Percentiles rank a stretch among this genome's conserved stretches.
Conservation (phyloP, 106 monocot species). For the Ottelia alismoides region DNA sequence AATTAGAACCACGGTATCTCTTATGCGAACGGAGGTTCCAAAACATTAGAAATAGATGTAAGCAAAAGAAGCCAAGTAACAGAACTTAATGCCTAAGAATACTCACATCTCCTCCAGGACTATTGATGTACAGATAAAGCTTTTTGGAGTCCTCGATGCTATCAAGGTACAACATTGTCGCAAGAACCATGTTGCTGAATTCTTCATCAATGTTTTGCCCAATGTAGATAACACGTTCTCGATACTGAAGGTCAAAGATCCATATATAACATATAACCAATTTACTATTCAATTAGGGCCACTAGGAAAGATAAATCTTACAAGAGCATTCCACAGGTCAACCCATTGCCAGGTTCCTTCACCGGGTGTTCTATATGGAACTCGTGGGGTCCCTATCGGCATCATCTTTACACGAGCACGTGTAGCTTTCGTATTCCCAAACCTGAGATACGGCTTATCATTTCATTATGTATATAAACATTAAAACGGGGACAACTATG, state of each 20-base stretch:
- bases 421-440: slow-evolving; percentile 19
- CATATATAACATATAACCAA: too few species aligned
- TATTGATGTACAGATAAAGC: slow-evolving; percentile 72
- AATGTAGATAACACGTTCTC: slow-evolving; percentile 77
- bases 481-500: too few species aligned
- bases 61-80: background rate
- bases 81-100: too few species aligned
- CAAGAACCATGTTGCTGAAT: slow-evolving; percentile 63
- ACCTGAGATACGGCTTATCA: too few species aligned
- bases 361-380: slow-evolving; percentile 61
- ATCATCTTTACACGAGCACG: slow-evolving; percentile 47
- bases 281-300: too few species aligned
- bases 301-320: too few species aligned
- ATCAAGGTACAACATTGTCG: slow-evolving; percentile 80
- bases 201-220: slow-evolving; percentile 63
- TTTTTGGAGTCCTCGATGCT: slow-evolving; percentile 57
- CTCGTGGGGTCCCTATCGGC: slow-evolving; percentile 72
- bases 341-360: slow-evolving; percentile 88
- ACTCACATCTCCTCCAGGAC: slow-evolving; percentile 84
- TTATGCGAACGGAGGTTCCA: too few species aligned
- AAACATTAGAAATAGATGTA: too few species aligned
- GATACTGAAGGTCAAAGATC: slow-evolving; percentile 48
- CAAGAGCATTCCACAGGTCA: slow-evolving; percentile 86
- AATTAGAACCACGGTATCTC: too few species aligned
- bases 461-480: too few species aligned